Percentiles rank a stretch among this genome's conserved stretches.
phyloP scores from a whole-genome alignment of 257 asterid genomes.

The Lithospermum erythrorhizon region DNA sequence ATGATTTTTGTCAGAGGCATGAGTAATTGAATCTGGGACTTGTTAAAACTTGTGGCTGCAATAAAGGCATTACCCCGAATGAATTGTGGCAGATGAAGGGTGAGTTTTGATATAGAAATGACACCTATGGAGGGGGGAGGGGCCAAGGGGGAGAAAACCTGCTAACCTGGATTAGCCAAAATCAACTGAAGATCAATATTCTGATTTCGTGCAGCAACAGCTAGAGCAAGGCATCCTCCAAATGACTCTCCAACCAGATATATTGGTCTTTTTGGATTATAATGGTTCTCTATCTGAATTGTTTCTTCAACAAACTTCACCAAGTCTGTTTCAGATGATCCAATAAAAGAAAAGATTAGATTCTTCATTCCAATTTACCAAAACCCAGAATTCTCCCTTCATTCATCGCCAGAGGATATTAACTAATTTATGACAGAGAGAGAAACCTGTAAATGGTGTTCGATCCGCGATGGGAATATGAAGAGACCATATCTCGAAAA shows the following conservation, averaged over 20 bases:
- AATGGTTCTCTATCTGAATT: slow-evolving; percentile 33
- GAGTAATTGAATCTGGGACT: slow-evolving; percentile 37
- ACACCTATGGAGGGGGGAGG: too few species aligned
- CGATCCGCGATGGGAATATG: slow-evolving; percentile 72
- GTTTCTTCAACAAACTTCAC: slow-evolving; percentile 58
- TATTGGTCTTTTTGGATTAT: slow-evolving; percentile 48
- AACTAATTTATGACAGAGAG: background rate
- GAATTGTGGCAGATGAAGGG: background rate
- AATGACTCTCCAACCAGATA: slow-evolving; percentile 77
- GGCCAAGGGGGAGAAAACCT: too few species aligned
- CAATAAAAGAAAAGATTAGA: too few species aligned
- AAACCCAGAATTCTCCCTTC: too few species aligned
- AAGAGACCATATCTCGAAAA: slow-evolving; percentile 76
- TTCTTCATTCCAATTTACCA: too few species aligned
- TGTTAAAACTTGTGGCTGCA: slow-evolving; percentile 56
- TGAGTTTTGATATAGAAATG: background rate
- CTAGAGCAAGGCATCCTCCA: slow-evolving; percentile 74
- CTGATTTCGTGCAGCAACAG: slow-evolving; percentile 76
- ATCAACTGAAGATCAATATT: slow-evolving; percentile 52
- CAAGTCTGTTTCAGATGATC: slow-evolving; percentile 27
- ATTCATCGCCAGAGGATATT: too few species aligned
- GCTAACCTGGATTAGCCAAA: slow-evolving; percentile 73
- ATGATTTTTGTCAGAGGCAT: slow-evolving; percentile 34
- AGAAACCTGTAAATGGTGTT: slow-evolving; percentile 53
- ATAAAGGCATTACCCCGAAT: background rate